Evolutionary conservation across 208 protist species (phyloP).

Genomic region (Leishmania arabica): DNA sequence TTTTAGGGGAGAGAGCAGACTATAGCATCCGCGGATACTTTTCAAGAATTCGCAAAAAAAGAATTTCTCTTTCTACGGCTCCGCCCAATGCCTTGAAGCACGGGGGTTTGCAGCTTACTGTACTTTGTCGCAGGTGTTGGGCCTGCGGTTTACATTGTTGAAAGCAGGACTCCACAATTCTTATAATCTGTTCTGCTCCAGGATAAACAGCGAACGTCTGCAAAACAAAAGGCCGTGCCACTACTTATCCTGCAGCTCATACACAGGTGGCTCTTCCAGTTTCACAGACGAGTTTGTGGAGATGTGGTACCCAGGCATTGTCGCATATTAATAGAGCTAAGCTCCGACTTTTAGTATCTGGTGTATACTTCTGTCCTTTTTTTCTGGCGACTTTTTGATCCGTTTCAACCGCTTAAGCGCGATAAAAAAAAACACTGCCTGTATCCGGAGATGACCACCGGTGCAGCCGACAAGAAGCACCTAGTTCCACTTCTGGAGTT

Average conservation of each 20-base stretch:
- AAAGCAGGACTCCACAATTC: background rate
- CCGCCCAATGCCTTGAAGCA: no score
- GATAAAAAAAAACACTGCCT: background rate
- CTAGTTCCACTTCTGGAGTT: conserved; percentile 51
- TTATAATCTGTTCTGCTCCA: background rate
- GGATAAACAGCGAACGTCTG: background rate
- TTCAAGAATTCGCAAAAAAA: no score
- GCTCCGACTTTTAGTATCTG: background rate
- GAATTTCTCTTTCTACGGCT: no score
- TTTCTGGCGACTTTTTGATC: background rate
- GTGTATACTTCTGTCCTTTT: background rate
- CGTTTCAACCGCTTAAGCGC: background rate
- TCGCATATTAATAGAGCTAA: background rate
- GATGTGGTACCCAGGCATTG: background rate
- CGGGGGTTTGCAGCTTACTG: no score
- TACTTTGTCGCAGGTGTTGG: background rate
- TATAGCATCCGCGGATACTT: no score
- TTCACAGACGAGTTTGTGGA: background rate
- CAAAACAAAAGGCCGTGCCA: background rate
- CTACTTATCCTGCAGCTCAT: background rate
- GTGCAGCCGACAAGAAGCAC: conserved; percentile 25
- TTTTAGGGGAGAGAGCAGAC: no score
- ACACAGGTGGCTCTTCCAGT: background rate
- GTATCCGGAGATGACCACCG: background rate
- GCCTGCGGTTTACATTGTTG: background rate